Base-by-base conservation (phyloP, 2,329 filamentous ascomycete genomes). In the Paracamarosporium sp. region DNA sequence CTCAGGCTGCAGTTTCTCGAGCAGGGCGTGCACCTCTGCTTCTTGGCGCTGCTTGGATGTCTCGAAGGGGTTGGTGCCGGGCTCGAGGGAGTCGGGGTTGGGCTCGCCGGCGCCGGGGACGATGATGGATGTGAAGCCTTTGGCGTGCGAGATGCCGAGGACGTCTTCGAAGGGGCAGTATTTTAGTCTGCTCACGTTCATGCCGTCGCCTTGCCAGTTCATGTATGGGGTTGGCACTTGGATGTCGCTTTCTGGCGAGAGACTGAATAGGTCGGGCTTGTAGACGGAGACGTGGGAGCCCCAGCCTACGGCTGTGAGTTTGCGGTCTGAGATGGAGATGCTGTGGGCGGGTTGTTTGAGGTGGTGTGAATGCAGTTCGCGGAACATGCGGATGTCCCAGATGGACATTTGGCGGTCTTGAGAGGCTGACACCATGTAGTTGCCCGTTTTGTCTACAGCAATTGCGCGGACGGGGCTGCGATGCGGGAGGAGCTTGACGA, bases 121-220 rank as follows among this genome's bases (percentile, higher is more conserved):
- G 66, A 99, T 87, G 72, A 97, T 87, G 55, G 90, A 95, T 15
- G 90, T 91, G 80, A 98, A 98, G 13, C 95, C 95, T 59, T 88
- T 82, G 71, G 91, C 85, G 80, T 98, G 94, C 2, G 89, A 86
- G 24, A 97, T 85, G 13, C 94, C 95, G 1, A 99, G 85, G 0
- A 97, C 82, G 81, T 99, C 95, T 76, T 99, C 95, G 62, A 91
- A 97, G 0, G 95, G 95, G 73, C 95, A 99, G 91, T 94, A 99
- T 59, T 86, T 85, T 1, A 97, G 86, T 38, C 90, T 87, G 77
- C 96, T 92, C 27, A 97, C 87, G 53, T 84, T 85, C 61, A 90
- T 86, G 20, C 93, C 93, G 60, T 97, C 91, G 47, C 92, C 92
- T 45, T 93, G 92, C 91, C 93, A 98, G 1, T 87, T 84, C 88